A percentile compares a stretch with the other conserved stretches of the same genome.
Conservation (phyloP, 371 early-diverging fungal genomes). For the Apophysomyces variabilis region DNA sequence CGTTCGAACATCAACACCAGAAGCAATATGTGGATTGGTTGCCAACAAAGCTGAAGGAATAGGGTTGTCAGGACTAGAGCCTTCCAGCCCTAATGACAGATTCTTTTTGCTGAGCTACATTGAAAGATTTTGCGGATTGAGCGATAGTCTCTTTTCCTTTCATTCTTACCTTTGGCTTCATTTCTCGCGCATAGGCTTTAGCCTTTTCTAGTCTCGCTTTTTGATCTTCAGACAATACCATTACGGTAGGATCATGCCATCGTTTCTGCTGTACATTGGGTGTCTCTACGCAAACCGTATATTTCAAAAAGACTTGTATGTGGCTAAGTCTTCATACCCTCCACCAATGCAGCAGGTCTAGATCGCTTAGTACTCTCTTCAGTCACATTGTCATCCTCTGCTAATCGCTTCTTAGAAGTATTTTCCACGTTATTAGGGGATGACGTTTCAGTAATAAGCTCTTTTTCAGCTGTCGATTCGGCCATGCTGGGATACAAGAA, state of each 20-base stretch:
- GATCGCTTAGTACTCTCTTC: background rate
- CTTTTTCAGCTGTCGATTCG: background rate
- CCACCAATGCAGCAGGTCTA: background rate
- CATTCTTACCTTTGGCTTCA: conserved; percentile 33
- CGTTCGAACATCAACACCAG: conserved; percentile 54
- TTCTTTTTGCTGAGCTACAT: conserved; percentile 44
- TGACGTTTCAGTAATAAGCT: background rate
- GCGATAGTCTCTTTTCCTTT: background rate
- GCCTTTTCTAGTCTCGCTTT: conserved; percentile 51
- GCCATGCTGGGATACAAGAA: background rate
- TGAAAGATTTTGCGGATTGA: background rate
- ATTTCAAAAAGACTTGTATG: background rate
- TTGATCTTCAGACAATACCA: conserved; percentile 26
- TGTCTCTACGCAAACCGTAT: background rate
- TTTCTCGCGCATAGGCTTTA: conserved; percentile 54
- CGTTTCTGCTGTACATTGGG: background rate
- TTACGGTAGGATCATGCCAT: conserved; percentile 2
- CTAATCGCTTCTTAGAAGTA: background rate
- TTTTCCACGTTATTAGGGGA: background rate
- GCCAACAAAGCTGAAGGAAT: conserved; percentile 42
- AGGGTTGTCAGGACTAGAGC: conserved; percentile 57
- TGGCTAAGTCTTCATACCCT: background rate
- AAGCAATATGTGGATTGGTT: conserved; percentile 41
- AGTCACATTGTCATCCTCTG: background rate
- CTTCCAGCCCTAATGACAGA: conserved; percentile 69